Conservation (phyloP, 1,284 basidiomycete species). For the Wallemia hederae region DNA sequence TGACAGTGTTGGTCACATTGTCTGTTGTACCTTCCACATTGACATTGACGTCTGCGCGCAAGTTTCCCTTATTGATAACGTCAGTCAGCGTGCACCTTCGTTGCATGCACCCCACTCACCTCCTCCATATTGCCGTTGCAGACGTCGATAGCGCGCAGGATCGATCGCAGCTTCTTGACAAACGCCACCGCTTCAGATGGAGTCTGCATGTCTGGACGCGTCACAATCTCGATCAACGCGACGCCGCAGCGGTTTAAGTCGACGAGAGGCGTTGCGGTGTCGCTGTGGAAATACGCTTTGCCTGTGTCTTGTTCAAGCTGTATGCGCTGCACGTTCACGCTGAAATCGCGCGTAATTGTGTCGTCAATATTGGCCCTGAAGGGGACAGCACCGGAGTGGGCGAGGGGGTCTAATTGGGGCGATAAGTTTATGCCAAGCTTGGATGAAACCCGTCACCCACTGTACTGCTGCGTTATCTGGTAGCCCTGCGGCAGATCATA, state of each 20-base stretch:
- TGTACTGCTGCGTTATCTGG: slow-evolving; percentile 88
- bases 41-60: slow-evolving; percentile 87
- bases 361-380: slow-evolving; percentile 8
- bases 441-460: slow-evolving; percentile 21
- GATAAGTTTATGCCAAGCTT: too few relatives aligned
- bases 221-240: slow-evolving; percentile 85
- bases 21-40: slow-evolving; percentile 27
- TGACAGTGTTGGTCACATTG: background rate
- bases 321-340: slow-evolving; percentile 63
- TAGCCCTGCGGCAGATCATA: slow-evolving; percentile 77
- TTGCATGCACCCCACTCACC: slow-evolving; percentile 20
- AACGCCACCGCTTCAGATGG: slow-evolving; percentile 79
- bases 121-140: slow-evolving; percentile 96
- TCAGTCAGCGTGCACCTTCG: background rate
- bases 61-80: slow-evolving; percentile 35
- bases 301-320: slow-evolving; percentile 98
- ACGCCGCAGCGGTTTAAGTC: slow-evolving; percentile 76
- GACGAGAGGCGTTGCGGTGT: slow-evolving; percentile 30
- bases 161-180: slow-evolving; percentile 48
- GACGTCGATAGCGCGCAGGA: slow-evolving; percentile 54
- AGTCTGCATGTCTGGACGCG: slow-evolving; percentile 69
- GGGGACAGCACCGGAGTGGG: background rate
- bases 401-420: background rate
- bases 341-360: slow-evolving; percentile 17
- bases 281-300: slow-evolving; percentile 43